Percentiles rank a stretch among this genome's conserved stretches.
Evolutionary conservation across 176 grass and related monocot genomes (phyloP).

Genomic region (Alloteropsis semialata): DNA sequence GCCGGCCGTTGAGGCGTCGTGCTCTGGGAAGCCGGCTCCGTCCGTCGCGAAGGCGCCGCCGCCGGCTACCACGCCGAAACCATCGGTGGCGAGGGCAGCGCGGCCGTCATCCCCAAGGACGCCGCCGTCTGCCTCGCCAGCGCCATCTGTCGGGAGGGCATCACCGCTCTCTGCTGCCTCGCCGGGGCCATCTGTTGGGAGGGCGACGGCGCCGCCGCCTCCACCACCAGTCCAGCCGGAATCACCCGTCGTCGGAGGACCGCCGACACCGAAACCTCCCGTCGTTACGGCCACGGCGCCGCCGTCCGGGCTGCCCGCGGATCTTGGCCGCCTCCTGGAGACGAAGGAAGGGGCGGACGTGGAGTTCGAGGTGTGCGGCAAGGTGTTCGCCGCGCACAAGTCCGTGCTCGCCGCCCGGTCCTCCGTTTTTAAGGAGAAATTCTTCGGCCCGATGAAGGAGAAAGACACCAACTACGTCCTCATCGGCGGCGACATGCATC

Average conservation of each 20-base stretch:
- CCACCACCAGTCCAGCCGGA: too few species aligned
- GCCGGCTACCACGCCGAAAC: neutral
- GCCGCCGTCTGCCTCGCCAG: neutral
- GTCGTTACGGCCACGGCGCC: too few species aligned
- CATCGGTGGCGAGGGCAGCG: neutral
- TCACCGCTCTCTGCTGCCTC: too few species aligned
- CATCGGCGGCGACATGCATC: neutral
- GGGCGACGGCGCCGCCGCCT: too few species aligned
- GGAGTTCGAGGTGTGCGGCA: neutral
- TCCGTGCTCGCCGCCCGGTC: neutral
- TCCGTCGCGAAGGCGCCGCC: neutral
- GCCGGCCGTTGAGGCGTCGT: neutral
- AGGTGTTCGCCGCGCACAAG: constrained; percentile 15
- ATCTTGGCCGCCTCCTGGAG: neutral
- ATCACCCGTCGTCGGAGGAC: too few species aligned
- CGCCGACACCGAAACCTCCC: too few species aligned
- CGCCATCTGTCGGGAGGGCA: neutral
- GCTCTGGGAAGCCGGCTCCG: neutral
- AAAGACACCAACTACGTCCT: neutral
- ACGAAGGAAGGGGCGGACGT: neutral
- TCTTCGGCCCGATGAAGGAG: neutral
- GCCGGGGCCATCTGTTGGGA: neutral
- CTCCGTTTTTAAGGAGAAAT: neutral
- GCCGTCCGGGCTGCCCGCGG: neutral
- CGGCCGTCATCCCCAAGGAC: neutral